Percentiles rank a stretch among this genome's conserved stretches.
Evolutionary conservation across 2,329 filamentous ascomycete genomes (phyloP).

Genomic region (Colletotrichum cuscutae): DNA sequence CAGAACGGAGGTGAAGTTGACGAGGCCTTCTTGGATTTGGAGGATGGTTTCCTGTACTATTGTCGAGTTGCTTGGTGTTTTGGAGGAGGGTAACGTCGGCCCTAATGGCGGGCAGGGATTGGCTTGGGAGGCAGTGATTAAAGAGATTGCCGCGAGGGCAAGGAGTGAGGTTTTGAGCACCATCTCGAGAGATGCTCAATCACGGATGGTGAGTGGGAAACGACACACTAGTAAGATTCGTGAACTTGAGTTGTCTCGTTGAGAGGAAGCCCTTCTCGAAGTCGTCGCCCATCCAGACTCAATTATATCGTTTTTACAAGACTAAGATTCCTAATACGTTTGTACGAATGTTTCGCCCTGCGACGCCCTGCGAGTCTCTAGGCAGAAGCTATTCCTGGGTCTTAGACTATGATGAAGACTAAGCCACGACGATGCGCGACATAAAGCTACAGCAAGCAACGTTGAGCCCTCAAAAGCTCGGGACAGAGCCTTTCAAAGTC

Average conservation of each 20-base stretch:
- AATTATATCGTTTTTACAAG: neutral
- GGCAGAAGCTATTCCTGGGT: neutral
- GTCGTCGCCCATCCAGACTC: neutral
- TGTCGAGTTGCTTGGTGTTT: conserved; percentile 13
- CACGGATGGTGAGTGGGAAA: neutral
- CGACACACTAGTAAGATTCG: neutral
- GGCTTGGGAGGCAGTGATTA: neutral
- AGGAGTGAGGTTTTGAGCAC: neutral
- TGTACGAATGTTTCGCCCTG: no score
- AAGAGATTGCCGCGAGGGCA: neutral
- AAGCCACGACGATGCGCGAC: neutral
- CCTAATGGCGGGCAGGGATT: conserved; percentile 18
- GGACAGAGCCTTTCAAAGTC: neutral
- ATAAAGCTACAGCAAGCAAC: neutral
- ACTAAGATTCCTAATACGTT: neutral
- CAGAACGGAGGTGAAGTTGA: conserved; percentile 35
- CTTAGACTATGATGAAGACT: neutral
- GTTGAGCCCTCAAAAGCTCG: neutral
- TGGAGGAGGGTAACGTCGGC: conserved; percentile 3
- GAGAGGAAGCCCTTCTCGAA: neutral
- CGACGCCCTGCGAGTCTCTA: no score
- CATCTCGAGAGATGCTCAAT: neutral
- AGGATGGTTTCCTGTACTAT: conserved; percentile 5
- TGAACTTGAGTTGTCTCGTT: neutral
- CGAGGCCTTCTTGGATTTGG: conserved; percentile 2